These are phyloP conservation scores for Citropsis articulata DNA, from an alignment of 345 rosid genomes.

Conservation along the genomic window DNA sequence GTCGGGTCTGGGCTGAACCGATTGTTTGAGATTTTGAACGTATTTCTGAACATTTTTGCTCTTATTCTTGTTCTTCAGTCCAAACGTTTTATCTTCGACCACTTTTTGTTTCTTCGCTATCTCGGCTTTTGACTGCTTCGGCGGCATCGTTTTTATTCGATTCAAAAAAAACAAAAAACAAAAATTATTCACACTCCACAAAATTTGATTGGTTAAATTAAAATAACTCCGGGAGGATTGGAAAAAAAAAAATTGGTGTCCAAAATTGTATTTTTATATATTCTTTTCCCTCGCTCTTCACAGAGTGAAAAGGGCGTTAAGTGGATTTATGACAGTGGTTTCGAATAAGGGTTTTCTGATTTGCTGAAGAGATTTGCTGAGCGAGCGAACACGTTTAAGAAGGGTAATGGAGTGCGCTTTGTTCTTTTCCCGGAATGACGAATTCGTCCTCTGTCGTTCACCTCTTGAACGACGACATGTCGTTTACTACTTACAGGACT, in stretches of 20 bases:
- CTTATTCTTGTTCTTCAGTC: conserved; percentile 91
- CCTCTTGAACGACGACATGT: neutral
- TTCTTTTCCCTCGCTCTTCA: too few relatives aligned
- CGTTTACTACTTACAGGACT: neutral
- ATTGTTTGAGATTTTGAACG: conserved; percentile 76
- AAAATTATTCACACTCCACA: neutral
- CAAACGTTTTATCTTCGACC: conserved; percentile 94
- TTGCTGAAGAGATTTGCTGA: neutral
- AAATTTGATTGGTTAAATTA: neutral
- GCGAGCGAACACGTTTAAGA: neutral
- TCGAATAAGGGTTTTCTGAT: conserved; percentile 7
- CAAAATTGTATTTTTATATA: neutral
- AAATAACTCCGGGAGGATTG: neutral
- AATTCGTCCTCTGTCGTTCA: neutral
- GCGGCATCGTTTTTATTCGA: conserved; percentile 52
- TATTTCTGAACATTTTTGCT: conserved; percentile 95
- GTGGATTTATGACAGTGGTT: neutral
- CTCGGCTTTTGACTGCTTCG: conserved; percentile 86
- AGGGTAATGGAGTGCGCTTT: neutral
- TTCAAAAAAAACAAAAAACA: neutral
- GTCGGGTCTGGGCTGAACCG: conserved; percentile 80
- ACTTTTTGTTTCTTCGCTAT: conserved; percentile 89
- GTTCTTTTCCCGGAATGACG: neutral
- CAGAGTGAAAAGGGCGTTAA: neutral
- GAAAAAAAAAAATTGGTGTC: neutral